A percentile compares a stretch with the other conserved stretches of the same genome.
Evolutionary conservation across 1,284 basidiomycete species (phyloP).

Genomic region (Gymnopus androsaceus): DNA sequence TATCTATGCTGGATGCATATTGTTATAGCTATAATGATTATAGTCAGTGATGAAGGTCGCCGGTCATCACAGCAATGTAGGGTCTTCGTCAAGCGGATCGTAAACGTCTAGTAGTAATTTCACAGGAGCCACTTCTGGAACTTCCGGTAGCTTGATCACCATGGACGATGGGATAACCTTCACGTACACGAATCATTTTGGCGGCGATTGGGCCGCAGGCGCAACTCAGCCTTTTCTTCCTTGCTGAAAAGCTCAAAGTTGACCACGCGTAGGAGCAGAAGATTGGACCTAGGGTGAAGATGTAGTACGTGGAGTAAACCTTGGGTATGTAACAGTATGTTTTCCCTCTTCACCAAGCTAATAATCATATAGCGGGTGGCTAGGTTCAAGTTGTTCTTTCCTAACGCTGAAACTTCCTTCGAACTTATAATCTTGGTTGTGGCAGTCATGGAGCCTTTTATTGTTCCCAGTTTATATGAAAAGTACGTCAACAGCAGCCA

Average conservation of each 20-base stretch:
- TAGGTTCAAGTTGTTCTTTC: slow-evolving; percentile 35
- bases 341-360: background rate
- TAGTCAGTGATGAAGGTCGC: slow-evolving; percentile 30
- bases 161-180: slow-evolving; percentile 69
- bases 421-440: slow-evolving; percentile 7
- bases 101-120: slow-evolving; percentile 20
- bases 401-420: slow-evolving; percentile 53
- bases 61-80: slow-evolving; percentile 23
- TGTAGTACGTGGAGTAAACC: slow-evolving; percentile 44
- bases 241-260: slow-evolving; percentile 72
- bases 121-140: slow-evolving; percentile 31
- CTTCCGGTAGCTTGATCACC: slow-evolving; percentile 61
- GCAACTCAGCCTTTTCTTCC: slow-evolving; percentile 71
- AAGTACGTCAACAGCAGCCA: slow-evolving; percentile 60
- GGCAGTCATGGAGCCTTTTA: slow-evolving; percentile 46
- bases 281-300: slow-evolving; percentile 46
- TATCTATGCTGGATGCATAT: too few species aligned
- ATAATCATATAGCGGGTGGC: slow-evolving; percentile 37
- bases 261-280: slow-evolving; percentile 59
- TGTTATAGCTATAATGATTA: too few species aligned
- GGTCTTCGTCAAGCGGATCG: slow-evolving; percentile 12
- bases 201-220: slow-evolving; percentile 64
- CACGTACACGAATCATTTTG: slow-evolving; percentile 71
- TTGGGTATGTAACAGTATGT: slow-evolving; percentile 35
- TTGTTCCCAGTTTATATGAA: slow-evolving; percentile 79